Percentiles rank a stretch among this genome's conserved stretches.
Conservation (phyloP, 2,329 filamentous ascomycete genomes). For the Penicillium italicum region DNA sequence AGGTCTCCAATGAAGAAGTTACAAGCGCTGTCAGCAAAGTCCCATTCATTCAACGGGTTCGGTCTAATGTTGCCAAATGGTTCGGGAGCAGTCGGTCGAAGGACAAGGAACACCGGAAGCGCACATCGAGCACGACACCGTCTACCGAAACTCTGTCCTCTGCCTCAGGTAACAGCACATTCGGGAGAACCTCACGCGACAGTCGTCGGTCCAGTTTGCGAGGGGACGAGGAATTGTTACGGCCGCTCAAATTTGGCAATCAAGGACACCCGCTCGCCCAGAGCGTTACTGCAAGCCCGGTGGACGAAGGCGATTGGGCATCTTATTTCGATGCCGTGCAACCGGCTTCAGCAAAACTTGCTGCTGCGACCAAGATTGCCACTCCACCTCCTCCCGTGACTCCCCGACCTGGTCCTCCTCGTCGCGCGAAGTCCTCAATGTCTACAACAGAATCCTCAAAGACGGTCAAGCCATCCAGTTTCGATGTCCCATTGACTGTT, state of each 20-base stretch:
- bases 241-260: slow-evolving; percentile 49
- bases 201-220: slow-evolving; percentile 55
- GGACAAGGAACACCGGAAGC: slow-evolving; percentile 46
- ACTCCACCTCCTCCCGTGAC: slow-evolving; percentile 23
- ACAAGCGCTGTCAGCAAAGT: slow-evolving; percentile 86
- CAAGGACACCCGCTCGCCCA: slow-evolving; percentile 68
- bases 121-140: slow-evolving; percentile 50
- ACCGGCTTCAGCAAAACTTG: slow-evolving; percentile 12
- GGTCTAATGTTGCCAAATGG: slow-evolving; percentile 70
- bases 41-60: slow-evolving; percentile 78
- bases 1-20: slow-evolving; percentile 87
- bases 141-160: slow-evolving; percentile 53
- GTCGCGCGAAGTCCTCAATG: slow-evolving; percentile 41
- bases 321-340: slow-evolving; percentile 38
- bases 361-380: not conserved
- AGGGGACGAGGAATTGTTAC: slow-evolving; percentile 55
- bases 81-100: slow-evolving; percentile 45
- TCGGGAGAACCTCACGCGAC: slow-evolving; percentile 52
- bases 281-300: slow-evolving; percentile 68
- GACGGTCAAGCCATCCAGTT: slow-evolving; percentile 40
- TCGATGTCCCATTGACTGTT: slow-evolving; percentile 21
- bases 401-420: slow-evolving; percentile 39
- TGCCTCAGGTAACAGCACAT: slow-evolving; percentile 54
- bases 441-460: slow-evolving; percentile 48
- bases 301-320: slow-evolving; percentile 36